phyloP scores from a whole-genome alignment of 2,329 filamentous ascomycete species.

The Diplodia scrobiculata region DNA sequence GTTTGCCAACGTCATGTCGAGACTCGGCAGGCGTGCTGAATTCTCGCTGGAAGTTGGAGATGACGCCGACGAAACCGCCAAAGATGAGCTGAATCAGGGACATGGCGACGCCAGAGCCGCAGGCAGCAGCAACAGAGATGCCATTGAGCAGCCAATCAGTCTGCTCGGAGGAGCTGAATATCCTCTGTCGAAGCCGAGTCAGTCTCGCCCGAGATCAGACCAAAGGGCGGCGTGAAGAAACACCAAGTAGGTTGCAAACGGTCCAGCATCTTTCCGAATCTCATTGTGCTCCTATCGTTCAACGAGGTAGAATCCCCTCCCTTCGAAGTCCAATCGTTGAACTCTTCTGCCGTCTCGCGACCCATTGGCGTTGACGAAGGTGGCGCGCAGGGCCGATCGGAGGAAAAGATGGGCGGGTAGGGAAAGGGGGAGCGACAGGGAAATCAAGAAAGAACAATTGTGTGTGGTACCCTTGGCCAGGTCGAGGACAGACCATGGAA shows the following conservation, averaged over 20 bases:
- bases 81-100: slow-evolving; percentile 58
- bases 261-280: not conserved
- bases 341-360: not conserved
- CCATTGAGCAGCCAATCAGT: slow-evolving; percentile 40
- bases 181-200: slow-evolving; percentile 34
- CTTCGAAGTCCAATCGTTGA: not conserved
- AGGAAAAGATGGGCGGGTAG: no score
- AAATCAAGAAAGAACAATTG: not conserved
- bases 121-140: slow-evolving; percentile 43
- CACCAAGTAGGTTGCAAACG: slow-evolving; percentile 8
- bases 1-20: slow-evolving; percentile 44
- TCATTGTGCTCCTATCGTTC: not conserved
- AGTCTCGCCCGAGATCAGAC: not conserved
- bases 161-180: slow-evolving; percentile 43
- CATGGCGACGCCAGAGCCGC: slow-evolving; percentile 50
- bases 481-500: not conserved
- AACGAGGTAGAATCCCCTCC: not conserved
- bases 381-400: not conserved
- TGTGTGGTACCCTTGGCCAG: no score
- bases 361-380: not conserved
- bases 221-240: not conserved
- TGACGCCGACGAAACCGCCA: slow-evolving; percentile 53
- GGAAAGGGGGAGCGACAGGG: no score
- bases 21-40: slow-evolving; percentile 41
- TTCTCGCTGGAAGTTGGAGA: slow-evolving; percentile 49